phyloP scores from a whole-genome alignment of 768 basidiomycete genomes.

The Tremella fuciformis region DNA sequence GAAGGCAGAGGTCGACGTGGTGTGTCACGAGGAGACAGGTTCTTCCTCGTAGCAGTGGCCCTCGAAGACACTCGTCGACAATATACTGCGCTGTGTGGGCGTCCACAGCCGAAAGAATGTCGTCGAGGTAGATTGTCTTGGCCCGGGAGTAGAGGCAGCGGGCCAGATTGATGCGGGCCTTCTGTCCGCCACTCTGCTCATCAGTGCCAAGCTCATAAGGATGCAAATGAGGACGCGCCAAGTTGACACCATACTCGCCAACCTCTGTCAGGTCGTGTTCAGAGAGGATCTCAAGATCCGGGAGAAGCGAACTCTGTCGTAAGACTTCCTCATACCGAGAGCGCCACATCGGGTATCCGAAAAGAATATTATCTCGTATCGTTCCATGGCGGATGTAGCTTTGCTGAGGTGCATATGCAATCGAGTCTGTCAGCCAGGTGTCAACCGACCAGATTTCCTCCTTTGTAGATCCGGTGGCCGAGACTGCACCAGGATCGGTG shows the following conservation, averaged over 20 bases:
- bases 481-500: conserved; percentile 26
- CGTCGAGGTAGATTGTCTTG: conserved; percentile 44
- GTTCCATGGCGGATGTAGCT: conserved; percentile 46
- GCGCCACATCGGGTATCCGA: conserved; percentile 46
- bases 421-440: conserved; percentile 32
- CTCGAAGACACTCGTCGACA: conserved; percentile 40
- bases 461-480: conserved; percentile 13
- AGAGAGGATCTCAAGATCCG: conserved; percentile 41
- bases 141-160: conserved; percentile 50
- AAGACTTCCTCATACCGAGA: conserved; percentile 42
- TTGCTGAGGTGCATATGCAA: conserved; percentile 46
- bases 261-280: conserved; percentile 49
- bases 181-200: conserved; percentile 40
- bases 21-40: conserved; percentile 50
- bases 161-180: conserved; percentile 47
- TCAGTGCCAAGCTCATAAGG: background rate
- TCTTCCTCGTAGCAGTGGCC: conserved; percentile 31
- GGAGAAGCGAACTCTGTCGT: conserved; percentile 31
- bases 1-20: conserved; percentile 46
- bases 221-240: conserved; percentile 16
- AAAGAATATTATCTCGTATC: conserved; percentile 58
- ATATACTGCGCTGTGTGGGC: conserved; percentile 49
- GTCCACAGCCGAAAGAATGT: conserved; percentile 50
- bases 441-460: conserved; percentile 17
- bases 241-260: conserved; percentile 47